Percentiles rank a stretch among this genome's conserved stretches.
Conservation (phyloP, 2,329 filamentous ascomycete genomes). For the Fusarium nelsonii region DNA sequence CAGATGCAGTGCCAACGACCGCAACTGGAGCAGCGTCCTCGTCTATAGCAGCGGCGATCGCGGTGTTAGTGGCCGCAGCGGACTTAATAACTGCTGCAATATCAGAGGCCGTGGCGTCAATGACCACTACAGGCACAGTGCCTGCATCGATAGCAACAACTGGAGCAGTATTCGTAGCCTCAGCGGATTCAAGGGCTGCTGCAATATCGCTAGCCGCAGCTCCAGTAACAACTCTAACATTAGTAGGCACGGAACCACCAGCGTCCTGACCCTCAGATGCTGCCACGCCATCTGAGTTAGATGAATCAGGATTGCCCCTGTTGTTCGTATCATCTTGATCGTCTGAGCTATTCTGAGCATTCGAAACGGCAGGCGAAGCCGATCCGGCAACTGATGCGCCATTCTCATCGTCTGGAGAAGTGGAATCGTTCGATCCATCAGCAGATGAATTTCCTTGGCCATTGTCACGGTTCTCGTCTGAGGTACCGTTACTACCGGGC, state of each 20-base stretch:
- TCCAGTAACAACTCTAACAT: not conserved
- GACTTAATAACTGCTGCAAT: too few species aligned
- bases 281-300: not conserved
- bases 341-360: not conserved
- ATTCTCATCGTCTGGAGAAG: not conserved
- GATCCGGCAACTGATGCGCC: not conserved
- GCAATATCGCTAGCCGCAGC: not conserved
- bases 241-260: not conserved
- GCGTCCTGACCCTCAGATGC: not conserved
- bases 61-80: too few species aligned
- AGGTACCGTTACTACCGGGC: constrained; percentile 12
- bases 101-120: too few species aligned
- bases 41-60: too few species aligned
- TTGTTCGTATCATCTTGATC: not conserved
- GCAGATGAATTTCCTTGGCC: not conserved
- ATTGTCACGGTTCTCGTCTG: not conserved
- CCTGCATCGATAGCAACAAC: too few species aligned
- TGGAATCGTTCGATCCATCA: not conserved
- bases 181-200: not conserved
- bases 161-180: not conserved
- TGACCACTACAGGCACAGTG: too few species aligned
- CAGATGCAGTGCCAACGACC: not conserved
- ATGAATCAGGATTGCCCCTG: not conserved
- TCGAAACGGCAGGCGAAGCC: not conserved
- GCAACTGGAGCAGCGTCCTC: not conserved